Conservation (phyloP, 805 yeast species). For the Nakazawaea wickerhamii region DNA sequence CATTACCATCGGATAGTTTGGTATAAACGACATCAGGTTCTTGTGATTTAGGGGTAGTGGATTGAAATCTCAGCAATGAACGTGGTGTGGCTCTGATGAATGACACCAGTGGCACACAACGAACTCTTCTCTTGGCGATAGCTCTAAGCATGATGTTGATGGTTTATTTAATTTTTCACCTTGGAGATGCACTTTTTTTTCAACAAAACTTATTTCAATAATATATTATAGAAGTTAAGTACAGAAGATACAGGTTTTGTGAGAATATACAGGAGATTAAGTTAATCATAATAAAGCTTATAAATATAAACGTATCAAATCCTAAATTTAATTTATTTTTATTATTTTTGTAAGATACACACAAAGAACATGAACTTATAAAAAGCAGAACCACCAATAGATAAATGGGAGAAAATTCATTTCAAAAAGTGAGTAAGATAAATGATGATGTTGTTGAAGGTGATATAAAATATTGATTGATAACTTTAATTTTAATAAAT, state of each 20-base stretch:
- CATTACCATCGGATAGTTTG: slow-evolving; percentile 51
- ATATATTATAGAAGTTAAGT: too few species aligned
- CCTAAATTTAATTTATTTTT: neutral
- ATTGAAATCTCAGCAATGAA: slow-evolving; percentile 2
- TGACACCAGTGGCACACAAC: neutral
- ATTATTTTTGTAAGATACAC: slow-evolving; percentile 6
- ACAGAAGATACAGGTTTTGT: too few species aligned
- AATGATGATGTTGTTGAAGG: neutral
- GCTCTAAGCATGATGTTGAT: slow-evolving; percentile 1
- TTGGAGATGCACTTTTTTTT: too few species aligned
- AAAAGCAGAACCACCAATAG: slow-evolving; percentile 1
- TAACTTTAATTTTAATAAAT: neutral
- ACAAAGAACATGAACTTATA: neutral
- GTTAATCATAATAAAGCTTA: too few species aligned
- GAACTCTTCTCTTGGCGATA: neutral
- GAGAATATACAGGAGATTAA: too few species aligned
- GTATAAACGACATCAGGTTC: slow-evolving; percentile 38
- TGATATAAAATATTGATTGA: neutral
- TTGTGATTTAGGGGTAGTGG: neutral
- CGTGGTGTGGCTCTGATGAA: neutral
- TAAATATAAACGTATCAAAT: too few species aligned
- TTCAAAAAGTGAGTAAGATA: neutral
- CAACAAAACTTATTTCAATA: too few species aligned
- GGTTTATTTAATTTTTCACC: too few species aligned
- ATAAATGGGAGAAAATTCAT: neutral